Base-by-base conservation (phyloP, 1,284 basidiomycete genomes). In the Microbotryum saponariae region DNA sequence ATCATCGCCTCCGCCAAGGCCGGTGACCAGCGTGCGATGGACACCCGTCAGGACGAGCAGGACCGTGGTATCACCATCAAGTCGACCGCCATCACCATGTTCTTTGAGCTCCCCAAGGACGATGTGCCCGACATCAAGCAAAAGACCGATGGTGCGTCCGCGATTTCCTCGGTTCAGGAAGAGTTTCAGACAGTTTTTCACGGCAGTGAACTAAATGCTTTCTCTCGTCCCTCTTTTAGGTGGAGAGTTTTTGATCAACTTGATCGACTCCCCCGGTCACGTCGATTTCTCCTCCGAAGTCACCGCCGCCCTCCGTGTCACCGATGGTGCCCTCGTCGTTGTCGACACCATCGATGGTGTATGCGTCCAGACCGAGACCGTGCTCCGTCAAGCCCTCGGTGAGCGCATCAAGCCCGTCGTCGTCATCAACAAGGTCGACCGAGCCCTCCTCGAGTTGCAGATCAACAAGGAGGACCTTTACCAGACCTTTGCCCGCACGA, bases 51-150 rank as follows among this genome's bases (percentile, higher is more conserved):
- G 49, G 96, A 99, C 77, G 96, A 99, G 82, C 98, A 97, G 78
- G 96, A 98, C 78, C 93, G 96, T 81, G 96, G 96, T 83, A 99
- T 99, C 75, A 99, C 96, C 65, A 99, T 99, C 82, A 99, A 99
- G 82, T 98, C 96, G 54, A 99, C 96, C 53, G 96, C 94, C 76
- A 97, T 98, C 78, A 97, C 96, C 66, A 98, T 98, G 96, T 97
- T 96, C 82, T 98, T 99, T 78, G 86, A 91, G 80, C 83, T 99
- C 75, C 78, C 82, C 76, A 91, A 96, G 82, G 93, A 97, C 21
- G 89, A 94, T 68, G 74, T 94, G 51, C 73, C 76, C 21, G 81
- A 87, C 66, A 87, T 98, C 78, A 88, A 91, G 79, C 93, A 98
- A 82, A 89, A 94, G 80, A 94, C 90, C 51, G 84, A 86, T 4